These are phyloP conservation scores for Coriaria nepalensis DNA, from an alignment of 306 rosid genomes.

Conservation along the genomic window DNA sequence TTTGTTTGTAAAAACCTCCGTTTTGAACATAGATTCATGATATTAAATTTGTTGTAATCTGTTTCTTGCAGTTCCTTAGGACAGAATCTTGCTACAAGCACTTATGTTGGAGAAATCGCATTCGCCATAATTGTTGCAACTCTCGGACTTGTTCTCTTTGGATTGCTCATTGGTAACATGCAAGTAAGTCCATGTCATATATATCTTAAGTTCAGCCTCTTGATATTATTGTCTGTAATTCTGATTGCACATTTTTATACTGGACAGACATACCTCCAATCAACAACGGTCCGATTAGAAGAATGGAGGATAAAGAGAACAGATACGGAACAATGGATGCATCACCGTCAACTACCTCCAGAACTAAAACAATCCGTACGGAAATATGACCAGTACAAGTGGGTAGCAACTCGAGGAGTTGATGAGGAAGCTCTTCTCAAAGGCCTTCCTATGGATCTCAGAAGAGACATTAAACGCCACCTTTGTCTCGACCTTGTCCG, in stretches of 20 bases:
- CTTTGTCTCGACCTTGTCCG: slow-evolving; percentile 92
- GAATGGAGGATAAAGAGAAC: slow-evolving; percentile 92
- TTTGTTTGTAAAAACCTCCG: not conserved
- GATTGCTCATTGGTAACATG: slow-evolving; percentile 86
- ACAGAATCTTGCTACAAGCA: slow-evolving; percentile 77
- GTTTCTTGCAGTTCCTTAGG: slow-evolving; percentile 69
- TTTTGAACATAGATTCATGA: too few species aligned
- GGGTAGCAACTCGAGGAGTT: slow-evolving; percentile 91
- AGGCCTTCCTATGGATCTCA: slow-evolving; percentile 69
- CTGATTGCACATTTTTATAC: slow-evolving; percentile 1
- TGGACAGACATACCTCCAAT: slow-evolving; percentile 73
- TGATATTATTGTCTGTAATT: slow-evolving; percentile 2
- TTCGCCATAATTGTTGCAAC: slow-evolving; percentile 71
- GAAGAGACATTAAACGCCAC: slow-evolving; percentile 87
- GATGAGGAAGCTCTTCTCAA: slow-evolving; percentile 75
- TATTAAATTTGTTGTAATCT: slow-evolving; percentile 3
- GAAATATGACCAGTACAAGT: slow-evolving; percentile 74
- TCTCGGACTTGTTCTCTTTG: slow-evolving; percentile 83
- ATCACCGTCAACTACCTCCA: slow-evolving; percentile 70
- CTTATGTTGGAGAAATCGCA: slow-evolving; percentile 70
- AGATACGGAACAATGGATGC: slow-evolving; percentile 97
- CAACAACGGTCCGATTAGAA: slow-evolving; percentile 67
- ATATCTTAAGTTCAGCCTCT: not conserved
- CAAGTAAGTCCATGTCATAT: slow-evolving; percentile 35
- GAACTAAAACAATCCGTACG: slow-evolving; percentile 58